Evolutionary conservation across 768 basidiomycete species (phyloP).

Genomic region (Piloderma croceum): DNA sequence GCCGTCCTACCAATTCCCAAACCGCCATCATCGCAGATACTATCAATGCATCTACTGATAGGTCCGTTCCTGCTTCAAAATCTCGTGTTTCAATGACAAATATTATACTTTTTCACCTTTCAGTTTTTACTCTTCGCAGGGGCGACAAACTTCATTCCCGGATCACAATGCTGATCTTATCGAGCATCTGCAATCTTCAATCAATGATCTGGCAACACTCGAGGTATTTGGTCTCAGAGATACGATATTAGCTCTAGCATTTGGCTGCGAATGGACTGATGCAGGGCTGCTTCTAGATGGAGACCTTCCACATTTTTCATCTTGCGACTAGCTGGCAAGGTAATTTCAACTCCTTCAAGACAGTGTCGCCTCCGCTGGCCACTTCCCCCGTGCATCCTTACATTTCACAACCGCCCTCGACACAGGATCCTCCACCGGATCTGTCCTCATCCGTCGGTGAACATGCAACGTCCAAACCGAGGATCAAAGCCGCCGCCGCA

Average conservation of each 20-base stretch:
- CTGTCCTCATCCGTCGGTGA: not conserved
- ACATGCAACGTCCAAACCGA: constrained; percentile 18
- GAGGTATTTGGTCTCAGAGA: too few relatives aligned
- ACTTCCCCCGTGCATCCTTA: constrained; percentile 2
- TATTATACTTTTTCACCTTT: constrained; percentile 4
- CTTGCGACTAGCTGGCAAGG: constrained; percentile 65
- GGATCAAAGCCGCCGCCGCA: constrained; percentile 69
- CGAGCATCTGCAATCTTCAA: constrained; percentile 42
- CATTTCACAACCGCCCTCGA: constrained; percentile 11
- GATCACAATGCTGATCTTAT: constrained; percentile 68
- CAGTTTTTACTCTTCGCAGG: constrained; percentile 86
- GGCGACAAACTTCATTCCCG: constrained; percentile 73
- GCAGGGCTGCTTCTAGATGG: constrained; percentile 71
- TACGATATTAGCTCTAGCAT: too few relatives aligned
- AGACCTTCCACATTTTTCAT: constrained; percentile 78
- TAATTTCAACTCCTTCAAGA: constrained; percentile 12
- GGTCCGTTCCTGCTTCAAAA: too few relatives aligned
- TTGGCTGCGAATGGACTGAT: too few relatives aligned
- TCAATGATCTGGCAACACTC: constrained; percentile 55
- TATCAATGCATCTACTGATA: constrained; percentile 79
- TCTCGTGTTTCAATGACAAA: too few relatives aligned
- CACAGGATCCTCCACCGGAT: constrained; percentile 11
- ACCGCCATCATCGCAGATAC: constrained; percentile 37
- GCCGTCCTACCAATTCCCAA: constrained; percentile 36
- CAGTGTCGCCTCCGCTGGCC: constrained; percentile 5